Percentiles rank a stretch among this genome's conserved stretches.
phyloP scores from a whole-genome alignment of 2,329 filamentous ascomycete genomes.

The Penicillium digitatum region DNA sequence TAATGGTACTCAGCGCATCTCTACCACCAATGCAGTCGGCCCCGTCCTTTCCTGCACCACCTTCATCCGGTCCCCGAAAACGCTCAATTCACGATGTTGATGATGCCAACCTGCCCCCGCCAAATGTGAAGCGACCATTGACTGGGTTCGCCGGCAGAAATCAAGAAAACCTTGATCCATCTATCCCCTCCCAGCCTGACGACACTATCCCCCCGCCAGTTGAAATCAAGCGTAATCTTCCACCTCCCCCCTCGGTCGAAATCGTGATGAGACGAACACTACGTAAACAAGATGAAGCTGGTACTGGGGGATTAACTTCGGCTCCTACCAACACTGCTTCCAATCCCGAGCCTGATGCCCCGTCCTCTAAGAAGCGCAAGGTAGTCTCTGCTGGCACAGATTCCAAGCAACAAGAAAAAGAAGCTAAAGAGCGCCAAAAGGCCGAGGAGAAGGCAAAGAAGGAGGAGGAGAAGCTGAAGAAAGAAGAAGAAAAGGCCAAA shows the following conservation, averaged over 20 bases:
- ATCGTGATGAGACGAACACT: conserved; percentile 2
- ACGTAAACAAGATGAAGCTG: neutral
- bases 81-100: conserved; percentile 30
- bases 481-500: conserved; percentile 33
- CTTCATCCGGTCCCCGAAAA: conserved; percentile 24
- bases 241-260: conserved; percentile 2
- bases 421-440: conserved; percentile 30
- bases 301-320: neutral
- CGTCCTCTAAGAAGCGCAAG: conserved; percentile 28
- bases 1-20: conserved; percentile 22
- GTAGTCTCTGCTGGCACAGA: conserved; percentile 27
- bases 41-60: conserved; percentile 14
- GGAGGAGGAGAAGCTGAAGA: conserved; percentile 17
- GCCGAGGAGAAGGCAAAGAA: conserved; percentile 32
- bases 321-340: neutral
- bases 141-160: conserved; percentile 13
- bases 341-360: conserved; percentile 11
- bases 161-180: conserved; percentile 25
- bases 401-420: conserved; percentile 38
- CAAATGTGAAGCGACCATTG: conserved; percentile 13
- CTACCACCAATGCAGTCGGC: conserved; percentile 20
- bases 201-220: neutral
- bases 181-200: neutral
- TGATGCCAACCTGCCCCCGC: conserved; percentile 10
- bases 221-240: neutral